These are phyloP conservation scores for Ceriops zippeliana DNA, from an alignment of 345 rosid species.

Conservation along the genomic window DNA sequence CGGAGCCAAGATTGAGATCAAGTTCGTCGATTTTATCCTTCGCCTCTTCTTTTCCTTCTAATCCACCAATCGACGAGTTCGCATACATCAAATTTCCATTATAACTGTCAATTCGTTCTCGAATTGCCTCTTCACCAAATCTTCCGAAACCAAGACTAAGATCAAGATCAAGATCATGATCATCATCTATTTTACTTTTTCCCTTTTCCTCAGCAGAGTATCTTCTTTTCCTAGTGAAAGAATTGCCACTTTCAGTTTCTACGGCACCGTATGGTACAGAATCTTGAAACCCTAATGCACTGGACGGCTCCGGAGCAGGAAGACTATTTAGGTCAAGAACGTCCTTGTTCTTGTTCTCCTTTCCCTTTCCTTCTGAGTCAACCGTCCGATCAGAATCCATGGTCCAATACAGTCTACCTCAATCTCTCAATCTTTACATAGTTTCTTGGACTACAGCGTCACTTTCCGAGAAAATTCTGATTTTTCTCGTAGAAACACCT, in stretches of 20 bases:
- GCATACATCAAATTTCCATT: neutral
- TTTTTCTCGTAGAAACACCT: too few relatives aligned
- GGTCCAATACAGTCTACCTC: too few relatives aligned
- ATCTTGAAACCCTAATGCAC: constrained; percentile 11
- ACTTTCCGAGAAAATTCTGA: too few relatives aligned
- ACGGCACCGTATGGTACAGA: neutral
- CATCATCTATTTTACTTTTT: constrained; percentile 10
- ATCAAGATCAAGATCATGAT: constrained; percentile 3
- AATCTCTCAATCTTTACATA: too few relatives aligned
- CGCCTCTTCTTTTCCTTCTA: too few relatives aligned
- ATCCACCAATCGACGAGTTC: neutral
- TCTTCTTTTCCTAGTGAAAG: constrained; percentile 19
- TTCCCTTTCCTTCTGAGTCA: neutral
- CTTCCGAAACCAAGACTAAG: neutral
- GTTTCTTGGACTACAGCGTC: too few relatives aligned
- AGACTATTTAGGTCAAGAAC: constrained; percentile 19
- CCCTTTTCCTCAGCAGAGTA: constrained; percentile 17
- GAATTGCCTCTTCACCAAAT: neutral
- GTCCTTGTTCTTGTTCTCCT: neutral
- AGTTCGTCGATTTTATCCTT: too few relatives aligned
- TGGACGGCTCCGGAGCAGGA: constrained; percentile 2
- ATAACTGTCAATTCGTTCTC: neutral
- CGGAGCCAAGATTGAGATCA: too few relatives aligned
- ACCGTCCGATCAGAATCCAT: neutral
- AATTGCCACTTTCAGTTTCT: constrained; percentile 9